These are phyloP conservation scores for Alternaria ethzedia DNA, from an alignment of 2,329 filamentous ascomycete genomes.

Conservation along the genomic window DNA sequence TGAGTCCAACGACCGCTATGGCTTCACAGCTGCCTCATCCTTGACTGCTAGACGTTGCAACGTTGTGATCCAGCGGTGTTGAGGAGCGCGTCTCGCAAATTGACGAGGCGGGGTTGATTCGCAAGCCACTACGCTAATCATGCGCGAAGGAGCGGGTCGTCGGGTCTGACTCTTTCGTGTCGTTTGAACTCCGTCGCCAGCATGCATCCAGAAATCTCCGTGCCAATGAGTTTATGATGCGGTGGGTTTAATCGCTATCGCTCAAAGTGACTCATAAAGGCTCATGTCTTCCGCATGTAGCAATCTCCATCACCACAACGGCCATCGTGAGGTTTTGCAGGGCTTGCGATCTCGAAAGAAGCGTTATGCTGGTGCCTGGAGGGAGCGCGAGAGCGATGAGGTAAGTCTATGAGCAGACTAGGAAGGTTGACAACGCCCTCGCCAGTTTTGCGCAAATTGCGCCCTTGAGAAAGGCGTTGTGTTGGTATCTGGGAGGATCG, in stretches of 20 bases:
- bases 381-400: background rate
- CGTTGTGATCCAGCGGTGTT: background rate
- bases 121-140: background rate
- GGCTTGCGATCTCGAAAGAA: background rate
- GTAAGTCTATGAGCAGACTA: background rate
- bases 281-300: background rate
- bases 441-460: background rate
- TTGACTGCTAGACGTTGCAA: background rate
- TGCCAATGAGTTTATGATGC: background rate
- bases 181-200: background rate
- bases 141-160: background rate
- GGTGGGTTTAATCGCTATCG: background rate
- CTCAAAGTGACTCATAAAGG: background rate
- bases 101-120: background rate
- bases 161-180: background rate
- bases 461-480: background rate
- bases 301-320: background rate
- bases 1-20: background rate
- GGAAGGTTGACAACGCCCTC: background rate
- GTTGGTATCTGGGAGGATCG: background rate
- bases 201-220: background rate
- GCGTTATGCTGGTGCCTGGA: background rate
- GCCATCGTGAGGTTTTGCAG: background rate
- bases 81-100: background rate
- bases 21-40: background rate